Conservation (phyloP, 345 rosid species). For the Viola odorata region DNA sequence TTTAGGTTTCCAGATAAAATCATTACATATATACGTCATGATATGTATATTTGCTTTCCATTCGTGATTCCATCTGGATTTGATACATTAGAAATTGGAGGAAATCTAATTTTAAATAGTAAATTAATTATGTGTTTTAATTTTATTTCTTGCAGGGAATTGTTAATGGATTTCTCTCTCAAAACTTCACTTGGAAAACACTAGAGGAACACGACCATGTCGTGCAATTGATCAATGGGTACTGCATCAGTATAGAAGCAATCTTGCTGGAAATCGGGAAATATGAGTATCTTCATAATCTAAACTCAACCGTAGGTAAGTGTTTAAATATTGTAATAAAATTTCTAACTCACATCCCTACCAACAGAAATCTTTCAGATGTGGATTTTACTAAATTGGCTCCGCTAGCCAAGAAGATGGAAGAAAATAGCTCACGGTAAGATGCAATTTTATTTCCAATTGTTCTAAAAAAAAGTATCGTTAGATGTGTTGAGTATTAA, state of each 20-base stretch:
- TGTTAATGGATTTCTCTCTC: slow-evolving; percentile 30
- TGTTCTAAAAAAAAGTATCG: too few species aligned
- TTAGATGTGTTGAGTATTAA: too few species aligned
- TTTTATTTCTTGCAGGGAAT: slow-evolving; percentile 32
- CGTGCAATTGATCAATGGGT: slow-evolving; percentile 33
- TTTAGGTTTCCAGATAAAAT: too few species aligned
- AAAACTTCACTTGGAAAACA: slow-evolving; percentile 28
- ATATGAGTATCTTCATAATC: slow-evolving; percentile 20
- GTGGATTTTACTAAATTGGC: slow-evolving; percentile 35
- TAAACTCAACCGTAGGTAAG: background rate
- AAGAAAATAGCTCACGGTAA: slow-evolving; percentile 43
- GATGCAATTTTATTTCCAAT: background rate
- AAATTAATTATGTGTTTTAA: background rate
- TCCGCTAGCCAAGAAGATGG: slow-evolving; percentile 23
- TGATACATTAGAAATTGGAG: slow-evolving; percentile 2
- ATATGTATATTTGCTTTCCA: slow-evolving; percentile 2
- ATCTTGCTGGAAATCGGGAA: slow-evolving; percentile 31
- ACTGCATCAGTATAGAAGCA: slow-evolving; percentile 30
- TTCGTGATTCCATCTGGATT: background rate
- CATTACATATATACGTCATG: too few species aligned
- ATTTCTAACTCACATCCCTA: background rate
- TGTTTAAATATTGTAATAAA: slow-evolving; percentile 12
- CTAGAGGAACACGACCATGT: slow-evolving; percentile 32
- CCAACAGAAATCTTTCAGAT: slow-evolving; percentile 33
- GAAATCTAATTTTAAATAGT: slow-evolving; percentile 1